Conservation (phyloP, 768 basidiomycete species). For the Xerocomellus dryophilus region DNA sequence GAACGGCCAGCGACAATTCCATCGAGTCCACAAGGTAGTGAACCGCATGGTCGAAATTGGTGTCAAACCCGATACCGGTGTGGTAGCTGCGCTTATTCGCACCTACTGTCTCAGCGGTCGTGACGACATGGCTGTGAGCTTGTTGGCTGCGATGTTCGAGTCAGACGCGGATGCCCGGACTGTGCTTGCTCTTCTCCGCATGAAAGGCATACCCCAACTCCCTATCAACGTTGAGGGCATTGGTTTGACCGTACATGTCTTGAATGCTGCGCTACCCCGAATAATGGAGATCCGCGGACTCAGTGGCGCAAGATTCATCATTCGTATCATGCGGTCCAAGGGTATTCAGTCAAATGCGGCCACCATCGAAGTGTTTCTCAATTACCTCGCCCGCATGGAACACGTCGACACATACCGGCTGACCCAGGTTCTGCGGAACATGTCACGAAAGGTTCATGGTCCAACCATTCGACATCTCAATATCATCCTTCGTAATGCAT, state of each 20-base stretch:
- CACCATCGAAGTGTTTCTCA: conserved; percentile 56
- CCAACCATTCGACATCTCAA: conserved; percentile 60
- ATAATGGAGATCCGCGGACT: conserved; percentile 50
- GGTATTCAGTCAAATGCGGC: conserved; percentile 49
- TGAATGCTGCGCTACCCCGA: conserved; percentile 61
- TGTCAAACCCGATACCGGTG: conserved; percentile 44
- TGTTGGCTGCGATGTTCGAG: conserved; percentile 49
- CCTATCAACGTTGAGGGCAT: conserved; percentile 30
- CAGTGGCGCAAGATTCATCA: conserved; percentile 41
- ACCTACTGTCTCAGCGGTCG: conserved; percentile 49
- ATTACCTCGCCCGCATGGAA: conserved; percentile 46
- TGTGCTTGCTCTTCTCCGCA: conserved; percentile 20
- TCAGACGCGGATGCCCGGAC: conserved; percentile 22
- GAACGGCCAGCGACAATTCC: conserved; percentile 42
- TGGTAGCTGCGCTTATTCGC: conserved; percentile 54
- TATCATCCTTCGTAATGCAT: conserved; percentile 47
- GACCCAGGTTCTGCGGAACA: conserved; percentile 43
- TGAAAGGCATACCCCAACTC: conserved; percentile 16
- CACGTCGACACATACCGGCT: conserved; percentile 45
- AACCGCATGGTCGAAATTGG: conserved; percentile 44
- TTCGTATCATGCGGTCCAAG: conserved; percentile 54
- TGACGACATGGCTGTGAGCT: conserved; percentile 47
- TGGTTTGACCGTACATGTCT: conserved; percentile 43
- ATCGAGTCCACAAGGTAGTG: conserved; percentile 45
- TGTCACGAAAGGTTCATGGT: conserved; percentile 41